phyloP scores from a whole-genome alignment of 1,284 basidiomycete species.

The Athelia sp. region DNA sequence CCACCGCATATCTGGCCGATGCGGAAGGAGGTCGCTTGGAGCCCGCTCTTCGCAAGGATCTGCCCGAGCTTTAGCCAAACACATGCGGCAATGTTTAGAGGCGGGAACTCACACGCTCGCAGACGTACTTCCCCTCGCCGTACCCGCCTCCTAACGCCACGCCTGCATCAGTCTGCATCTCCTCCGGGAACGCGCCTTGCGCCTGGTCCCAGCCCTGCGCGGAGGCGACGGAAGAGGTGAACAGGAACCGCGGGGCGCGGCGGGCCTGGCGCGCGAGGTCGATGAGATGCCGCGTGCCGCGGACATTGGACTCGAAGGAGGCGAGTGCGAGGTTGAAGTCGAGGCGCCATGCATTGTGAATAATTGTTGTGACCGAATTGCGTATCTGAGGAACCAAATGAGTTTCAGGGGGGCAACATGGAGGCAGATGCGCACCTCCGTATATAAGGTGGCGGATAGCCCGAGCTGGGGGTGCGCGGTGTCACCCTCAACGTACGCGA shows the following conservation, averaged over 20 bases:
- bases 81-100: too few species aligned
- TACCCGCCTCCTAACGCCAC: slow-evolving; percentile 24
- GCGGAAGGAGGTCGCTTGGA: slow-evolving; percentile 18
- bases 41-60: slow-evolving; percentile 22
- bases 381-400: too few species aligned
- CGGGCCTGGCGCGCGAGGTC: slow-evolving; percentile 23
- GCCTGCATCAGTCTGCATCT: slow-evolving; percentile 14
- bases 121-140: slow-evolving; percentile 27
- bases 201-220: slow-evolving; percentile 16
- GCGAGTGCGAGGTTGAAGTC: slow-evolving; percentile 35
- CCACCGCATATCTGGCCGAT: slow-evolving; percentile 22
- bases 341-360: slow-evolving; percentile 32
- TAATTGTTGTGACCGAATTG: slow-evolving; percentile 10
- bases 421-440: slow-evolving; percentile 1
- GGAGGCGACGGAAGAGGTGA: slow-evolving; percentile 23
- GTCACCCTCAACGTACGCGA: slow-evolving; percentile 15
- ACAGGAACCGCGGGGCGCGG: slow-evolving; percentile 19
- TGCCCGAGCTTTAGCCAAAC: slow-evolving; percentile 27
- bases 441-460: not conserved
- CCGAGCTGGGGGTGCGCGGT: slow-evolving; percentile 1
- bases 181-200: slow-evolving; percentile 25
- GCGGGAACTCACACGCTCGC: slow-evolving; percentile 29
- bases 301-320: slow-evolving; percentile 31
- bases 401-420: too few species aligned
- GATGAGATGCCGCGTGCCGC: slow-evolving; percentile 29